Base-by-base conservation (phyloP, 495 filamentous ascomycete genomes). In the Aspergillus nanangensis region DNA sequence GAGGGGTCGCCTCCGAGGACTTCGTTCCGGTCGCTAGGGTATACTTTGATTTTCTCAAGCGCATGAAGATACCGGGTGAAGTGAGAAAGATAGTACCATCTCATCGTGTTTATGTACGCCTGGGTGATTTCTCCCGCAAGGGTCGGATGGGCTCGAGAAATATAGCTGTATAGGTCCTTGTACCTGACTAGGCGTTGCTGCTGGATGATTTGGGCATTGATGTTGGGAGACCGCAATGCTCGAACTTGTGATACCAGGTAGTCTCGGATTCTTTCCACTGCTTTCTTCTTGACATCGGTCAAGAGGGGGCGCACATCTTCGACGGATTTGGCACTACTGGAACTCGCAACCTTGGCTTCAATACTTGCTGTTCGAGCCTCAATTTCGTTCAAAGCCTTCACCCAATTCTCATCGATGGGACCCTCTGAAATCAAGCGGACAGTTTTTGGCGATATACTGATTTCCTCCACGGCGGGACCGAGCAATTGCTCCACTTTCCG, bases 101-200 rank as follows among this genome's bases (percentile, higher is more conserved):
- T 81, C 92, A 98, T 96, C 7, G 93, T 98, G 67, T 96, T 95
- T 65, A 95, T 83, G 53, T 98, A 98, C 5, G 93, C 93, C 67
- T 92, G 88, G 15, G 80, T 81, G 52, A 97, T 95, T 58, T 96
- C 87, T 27, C 88, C 84, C 2, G 88, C 87, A 5, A 98, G 78
- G 20, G 78, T 70, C 1, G 83, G 70, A 53, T 97, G 90, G 45
- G 88, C 84, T 48, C 77, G 80, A 31, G 82, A 79, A 25, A 97
- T 76, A 58, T 96, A 98, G 21, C 77, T 74, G 65, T 84, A 98
- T 1, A 96, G 65, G 25, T 94, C 88, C 60, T 86, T 95, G 65
- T 88, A 93, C 50, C 79, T 81, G 50, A 96, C 74, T 64, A 98
- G 87, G 25, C 83, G 81, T 54, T 90, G 83, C 50, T 96, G 90